Conservation (phyloP, 2,329 filamentous ascomycete species). For the Pseudonectria foliicola region DNA sequence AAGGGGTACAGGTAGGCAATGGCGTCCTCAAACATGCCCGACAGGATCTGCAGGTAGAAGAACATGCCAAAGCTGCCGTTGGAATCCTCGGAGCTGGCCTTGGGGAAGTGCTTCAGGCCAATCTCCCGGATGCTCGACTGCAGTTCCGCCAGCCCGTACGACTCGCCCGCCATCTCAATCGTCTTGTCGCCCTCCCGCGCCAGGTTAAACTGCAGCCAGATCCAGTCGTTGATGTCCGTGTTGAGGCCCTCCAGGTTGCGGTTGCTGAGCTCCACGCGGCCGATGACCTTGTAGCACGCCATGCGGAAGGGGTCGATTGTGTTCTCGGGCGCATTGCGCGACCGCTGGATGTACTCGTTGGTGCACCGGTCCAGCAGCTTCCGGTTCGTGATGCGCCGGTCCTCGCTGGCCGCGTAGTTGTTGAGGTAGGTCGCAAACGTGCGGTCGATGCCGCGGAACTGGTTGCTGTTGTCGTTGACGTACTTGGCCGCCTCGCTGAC, state of each 20-base stretch:
- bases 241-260: conserved; percentile 57
- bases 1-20: conserved; percentile 86
- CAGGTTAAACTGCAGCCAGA: conserved; percentile 66
- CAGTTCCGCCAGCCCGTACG: conserved; percentile 59
- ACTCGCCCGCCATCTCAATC: conserved; percentile 58
- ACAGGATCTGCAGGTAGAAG: conserved; percentile 86
- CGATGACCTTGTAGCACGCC: conserved; percentile 97
- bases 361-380: conserved; percentile 82
- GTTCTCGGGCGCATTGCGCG: conserved; percentile 76
- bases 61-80: conserved; percentile 80
- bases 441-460: conserved; percentile 85
- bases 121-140: conserved; percentile 80
- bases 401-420: conserved; percentile 69
- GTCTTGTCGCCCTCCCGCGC: conserved; percentile 58
- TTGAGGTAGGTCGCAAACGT: conserved; percentile 85
- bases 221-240: conserved; percentile 62
- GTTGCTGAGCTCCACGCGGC: conserved; percentile 63
- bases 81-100: conserved; percentile 65
- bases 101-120: conserved; percentile 83
- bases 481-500: conserved; percentile 80
- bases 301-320: conserved; percentile 91
- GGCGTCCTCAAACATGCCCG: conserved; percentile 91
- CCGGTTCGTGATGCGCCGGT: conserved; percentile 63
- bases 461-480: conserved; percentile 68
- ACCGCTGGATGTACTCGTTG: conserved; percentile 80